Evolutionary conservation across 2,329 filamentous ascomycete species (phyloP).

Genomic region (Trichoderma lentiforme): DNA sequence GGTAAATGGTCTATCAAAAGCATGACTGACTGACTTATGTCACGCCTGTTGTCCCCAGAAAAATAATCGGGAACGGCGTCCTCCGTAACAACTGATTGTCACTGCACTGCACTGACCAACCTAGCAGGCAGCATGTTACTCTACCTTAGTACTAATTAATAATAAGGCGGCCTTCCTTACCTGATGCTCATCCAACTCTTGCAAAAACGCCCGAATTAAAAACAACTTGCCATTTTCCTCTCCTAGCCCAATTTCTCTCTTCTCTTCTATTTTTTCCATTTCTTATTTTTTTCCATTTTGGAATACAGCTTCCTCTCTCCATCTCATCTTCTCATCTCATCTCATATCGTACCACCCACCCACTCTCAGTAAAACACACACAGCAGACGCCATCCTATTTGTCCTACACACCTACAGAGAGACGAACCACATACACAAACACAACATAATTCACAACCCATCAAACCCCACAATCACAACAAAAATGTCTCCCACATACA

Average conservation of each 20-base stretch:
- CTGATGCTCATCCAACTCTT: not conserved
- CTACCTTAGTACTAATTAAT: not conserved
- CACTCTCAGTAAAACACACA: not conserved
- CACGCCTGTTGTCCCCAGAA: not conserved
- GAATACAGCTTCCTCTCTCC: too few relatives aligned
- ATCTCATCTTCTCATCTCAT: not conserved
- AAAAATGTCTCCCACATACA: conserved; percentile 57
- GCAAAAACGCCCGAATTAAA: not conserved
- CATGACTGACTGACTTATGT: not conserved
- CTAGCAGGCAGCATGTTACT: too few relatives aligned
- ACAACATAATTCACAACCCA: not conserved
- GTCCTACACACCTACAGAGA: not conserved
- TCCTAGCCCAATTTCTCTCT: not conserved
- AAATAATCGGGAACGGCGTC: not conserved
- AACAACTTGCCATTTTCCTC: not conserved
- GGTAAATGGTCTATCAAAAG: not conserved
- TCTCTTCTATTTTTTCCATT: not conserved
- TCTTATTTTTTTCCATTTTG: not conserved
- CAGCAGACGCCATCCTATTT: not conserved
- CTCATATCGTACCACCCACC: not conserved
- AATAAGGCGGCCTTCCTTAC: not conserved
- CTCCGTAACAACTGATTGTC: not conserved
- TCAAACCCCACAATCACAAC: not conserved
- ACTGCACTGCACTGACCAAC: not conserved
- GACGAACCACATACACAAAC: not conserved